Conservation (phyloP, 2,329 filamentous ascomycete genomes). For the Fusarium nanum region DNA sequence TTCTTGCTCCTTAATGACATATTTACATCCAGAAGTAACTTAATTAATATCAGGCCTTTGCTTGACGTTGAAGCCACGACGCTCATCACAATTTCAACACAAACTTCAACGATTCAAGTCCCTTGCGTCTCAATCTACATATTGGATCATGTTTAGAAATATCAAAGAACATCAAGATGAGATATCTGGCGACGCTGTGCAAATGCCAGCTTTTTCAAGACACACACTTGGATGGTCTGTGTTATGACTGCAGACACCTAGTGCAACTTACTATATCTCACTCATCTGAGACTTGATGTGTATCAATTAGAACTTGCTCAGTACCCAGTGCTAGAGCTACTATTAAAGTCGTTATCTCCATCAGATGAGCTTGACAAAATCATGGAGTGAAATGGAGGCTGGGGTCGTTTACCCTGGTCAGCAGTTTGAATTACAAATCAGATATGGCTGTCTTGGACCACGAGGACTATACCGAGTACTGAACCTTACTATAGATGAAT, state of each 20-base stretch:
- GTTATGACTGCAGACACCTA: neutral
- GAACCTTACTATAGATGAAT: neutral
- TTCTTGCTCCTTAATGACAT: neutral
- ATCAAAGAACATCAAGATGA: neutral
- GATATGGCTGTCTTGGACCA: neutral
- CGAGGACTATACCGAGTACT: neutral
- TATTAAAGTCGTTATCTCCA: neutral
- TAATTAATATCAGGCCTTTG: neutral
- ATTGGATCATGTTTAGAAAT: rapidly evolving
- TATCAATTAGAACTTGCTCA: neutral
- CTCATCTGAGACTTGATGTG: neutral
- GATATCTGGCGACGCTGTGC: neutral
- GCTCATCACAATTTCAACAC: neutral
- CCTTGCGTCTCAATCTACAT: neutral
- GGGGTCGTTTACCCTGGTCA: neutral
- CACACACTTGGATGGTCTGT: neutral
- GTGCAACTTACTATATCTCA: neutral
- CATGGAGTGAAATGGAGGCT: neutral
- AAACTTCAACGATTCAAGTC: neutral
- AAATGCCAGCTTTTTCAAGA: neutral
- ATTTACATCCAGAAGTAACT: neutral
- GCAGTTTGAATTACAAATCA: neutral
- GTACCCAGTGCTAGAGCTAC: neutral
- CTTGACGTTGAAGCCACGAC: neutral
- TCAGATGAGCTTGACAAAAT: neutral